A percentile compares a stretch with the other conserved stretches of the same genome.
These are phyloP conservation scores for Pelargonium fulgidum DNA, from an alignment of 441 rosid genomes.

Conservation along the genomic window DNA sequence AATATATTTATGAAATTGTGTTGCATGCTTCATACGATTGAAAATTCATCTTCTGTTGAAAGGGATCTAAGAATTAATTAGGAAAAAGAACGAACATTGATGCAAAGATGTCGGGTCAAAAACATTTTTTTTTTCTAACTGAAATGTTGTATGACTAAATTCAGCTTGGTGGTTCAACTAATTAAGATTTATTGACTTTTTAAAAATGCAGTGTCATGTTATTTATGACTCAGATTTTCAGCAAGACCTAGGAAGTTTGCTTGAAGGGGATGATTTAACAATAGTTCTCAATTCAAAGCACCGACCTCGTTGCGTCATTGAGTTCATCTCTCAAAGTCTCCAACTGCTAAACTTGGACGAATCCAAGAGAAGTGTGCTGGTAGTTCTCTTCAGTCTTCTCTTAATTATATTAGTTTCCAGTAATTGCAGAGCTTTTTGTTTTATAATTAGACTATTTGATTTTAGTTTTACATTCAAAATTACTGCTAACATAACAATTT, in stretches of 20 bases:
- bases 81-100: not conserved
- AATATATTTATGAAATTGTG: not conserved
- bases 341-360: conserved; percentile 56
- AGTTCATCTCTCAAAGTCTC: conserved; percentile 72
- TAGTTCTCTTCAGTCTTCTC: conserved; percentile 25
- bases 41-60: not conserved
- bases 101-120: not conserved
- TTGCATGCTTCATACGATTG: not conserved
- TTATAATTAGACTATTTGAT: not conserved
- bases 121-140: not conserved
- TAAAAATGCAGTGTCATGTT: conserved; percentile 62
- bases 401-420: not conserved
- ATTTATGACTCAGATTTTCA: conserved; percentile 60
- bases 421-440: not conserved
- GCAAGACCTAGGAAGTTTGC: conserved; percentile 51
- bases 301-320: conserved; percentile 77
- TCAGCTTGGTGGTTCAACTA: not conserved
- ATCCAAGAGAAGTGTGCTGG: conserved; percentile 57
- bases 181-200: not conserved
- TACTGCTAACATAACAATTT: not conserved
- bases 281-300: conserved; percentile 63
- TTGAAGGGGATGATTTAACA: conserved; percentile 67
- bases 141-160: not conserved
- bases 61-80: too few species aligned
- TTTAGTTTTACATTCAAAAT: not conserved